Percentiles rank a stretch among this genome's conserved stretches.
phyloP scores from a whole-genome alignment of 176 grass and related monocot species.

The Triticum aestivum region DNA sequence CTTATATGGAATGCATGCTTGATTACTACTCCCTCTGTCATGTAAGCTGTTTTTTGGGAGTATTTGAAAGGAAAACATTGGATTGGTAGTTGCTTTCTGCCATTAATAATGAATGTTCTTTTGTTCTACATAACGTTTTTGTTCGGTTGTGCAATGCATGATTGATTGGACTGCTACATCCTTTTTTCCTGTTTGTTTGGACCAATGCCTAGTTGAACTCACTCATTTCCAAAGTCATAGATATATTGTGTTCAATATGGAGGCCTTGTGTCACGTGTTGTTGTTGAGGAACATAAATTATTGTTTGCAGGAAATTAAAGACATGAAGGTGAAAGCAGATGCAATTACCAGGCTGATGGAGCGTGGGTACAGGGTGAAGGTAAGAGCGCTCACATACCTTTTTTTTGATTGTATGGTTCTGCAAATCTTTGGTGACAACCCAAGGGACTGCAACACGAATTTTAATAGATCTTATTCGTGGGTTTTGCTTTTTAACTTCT shows the following conservation, averaged over 20 bases:
- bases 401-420: neutral
- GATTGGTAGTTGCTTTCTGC: no score
- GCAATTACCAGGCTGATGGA: slow-evolving; percentile 43
- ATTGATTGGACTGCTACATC: neutral
- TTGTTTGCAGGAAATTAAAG: slow-evolving; percentile 39
- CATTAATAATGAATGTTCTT: no score
- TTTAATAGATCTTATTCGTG: neutral
- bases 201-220: neutral
- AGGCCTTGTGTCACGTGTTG: neutral
- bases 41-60: no score
- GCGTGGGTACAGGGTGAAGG: slow-evolving; percentile 54
- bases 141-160: neutral
- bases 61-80: neutral
- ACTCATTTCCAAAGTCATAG: neutral
- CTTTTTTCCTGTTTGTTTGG: neutral
- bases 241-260: neutral
- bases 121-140: no score
- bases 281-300: neutral
- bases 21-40: no score
- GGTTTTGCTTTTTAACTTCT: no score
- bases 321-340: slow-evolving; percentile 55
- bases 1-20: no score
- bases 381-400: neutral
- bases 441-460: neutral
- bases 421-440: neutral